Conservation (phyloP, 805 yeast species). For the Cyberlindnera veronae region DNA sequence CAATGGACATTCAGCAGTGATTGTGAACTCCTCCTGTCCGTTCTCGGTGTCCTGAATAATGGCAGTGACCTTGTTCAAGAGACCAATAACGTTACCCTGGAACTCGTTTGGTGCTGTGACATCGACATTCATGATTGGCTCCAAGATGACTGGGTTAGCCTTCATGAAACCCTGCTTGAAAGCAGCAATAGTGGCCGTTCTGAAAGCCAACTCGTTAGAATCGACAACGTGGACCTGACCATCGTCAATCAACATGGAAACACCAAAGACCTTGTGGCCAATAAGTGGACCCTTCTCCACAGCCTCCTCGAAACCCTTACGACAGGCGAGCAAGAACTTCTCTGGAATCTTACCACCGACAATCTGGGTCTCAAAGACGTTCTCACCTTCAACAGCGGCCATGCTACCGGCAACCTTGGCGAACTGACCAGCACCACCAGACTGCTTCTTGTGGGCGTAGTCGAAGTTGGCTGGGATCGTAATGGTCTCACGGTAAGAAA, state of each 20-base stretch:
- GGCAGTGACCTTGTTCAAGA: slow-evolving; percentile 89
- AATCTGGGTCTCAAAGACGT: slow-evolving; percentile 78
- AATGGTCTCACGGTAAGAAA: slow-evolving; percentile 94
- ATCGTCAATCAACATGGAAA: slow-evolving; percentile 88
- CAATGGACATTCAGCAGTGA: slow-evolving; percentile 93
- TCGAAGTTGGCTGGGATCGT: slow-evolving; percentile 73
- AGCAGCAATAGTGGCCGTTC: slow-evolving; percentile 88
- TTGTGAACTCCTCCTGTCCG: slow-evolving; percentile 90
- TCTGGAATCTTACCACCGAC: slow-evolving; percentile 98
- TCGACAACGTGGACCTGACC: slow-evolving; percentile 98
- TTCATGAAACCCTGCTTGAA: slow-evolving; percentile 86
- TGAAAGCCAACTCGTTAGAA: slow-evolving; percentile 92
- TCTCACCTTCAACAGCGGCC: slow-evolving; percentile 60
- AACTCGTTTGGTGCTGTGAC: slow-evolving; percentile 95
- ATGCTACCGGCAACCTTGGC: slow-evolving; percentile 92
- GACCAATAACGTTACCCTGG: slow-evolving; percentile 89
- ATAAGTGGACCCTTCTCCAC: slow-evolving; percentile 94
- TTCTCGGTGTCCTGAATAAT: slow-evolving; percentile 92
- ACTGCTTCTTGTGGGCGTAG: slow-evolving; percentile 94
- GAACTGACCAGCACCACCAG: slow-evolving; percentile 99
- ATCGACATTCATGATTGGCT: slow-evolving; percentile 93
- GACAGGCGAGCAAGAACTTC: slow-evolving; percentile 90
- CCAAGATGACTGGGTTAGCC: slow-evolving; percentile 84
- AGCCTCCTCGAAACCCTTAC: slow-evolving; percentile 92
- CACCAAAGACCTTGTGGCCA: slow-evolving; percentile 93